Evolutionary conservation across 2,329 filamentous ascomycete genomes (phyloP), one percentile per base, ranked within the genome.

Genomic region (Claviceps pusilla): DNA sequence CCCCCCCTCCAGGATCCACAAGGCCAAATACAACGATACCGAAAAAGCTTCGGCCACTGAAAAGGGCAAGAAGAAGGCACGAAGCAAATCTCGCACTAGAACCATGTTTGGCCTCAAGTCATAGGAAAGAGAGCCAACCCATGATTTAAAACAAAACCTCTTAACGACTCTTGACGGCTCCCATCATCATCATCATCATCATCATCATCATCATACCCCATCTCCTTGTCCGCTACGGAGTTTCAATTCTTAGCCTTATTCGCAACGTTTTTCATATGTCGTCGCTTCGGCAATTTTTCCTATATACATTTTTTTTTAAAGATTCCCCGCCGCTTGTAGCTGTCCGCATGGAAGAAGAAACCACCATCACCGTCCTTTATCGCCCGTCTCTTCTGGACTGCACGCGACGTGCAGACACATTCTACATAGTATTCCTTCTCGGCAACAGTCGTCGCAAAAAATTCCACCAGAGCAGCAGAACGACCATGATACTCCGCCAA

Each of bases 11-110:
- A 95, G 89, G 90, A 97, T 97, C 62, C 90, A 96, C 75, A 97
- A 97, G 69, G 73, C 89, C 55, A 97, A 97, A 66, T 97, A 97
- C 67, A 81, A 84, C 57, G 86, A 88, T 31, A 80, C 84, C 42
- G 74, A 69, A 52, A 64, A 69, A 37, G 66, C 65, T 55, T 66
- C 69, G 56, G 68, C 68, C 56, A 74, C 68, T 56, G 75, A 70
- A 59, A 74, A 73, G 58, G 76, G 67, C 45, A 66, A 76, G 50
- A 87, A 85, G 68, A 87, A 87, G 66, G 64, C 75, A 45, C 79
- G 85, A 57, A 87, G 85, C 69, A 91, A 90, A 71, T 89, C 86
- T 33, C 82, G 84, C 58, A 82, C 84, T 50, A 77, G 87, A 61
- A 81, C 79, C 57, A 83, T 91, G 62, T 91, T 91, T 68, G 77